A percentile compares a stretch with the other conserved stretches of the same genome.
These are phyloP conservation scores for Fusarium xyrophilum DNA, from an alignment of 2,329 filamentous ascomycete genomes.

Conservation along the genomic window DNA sequence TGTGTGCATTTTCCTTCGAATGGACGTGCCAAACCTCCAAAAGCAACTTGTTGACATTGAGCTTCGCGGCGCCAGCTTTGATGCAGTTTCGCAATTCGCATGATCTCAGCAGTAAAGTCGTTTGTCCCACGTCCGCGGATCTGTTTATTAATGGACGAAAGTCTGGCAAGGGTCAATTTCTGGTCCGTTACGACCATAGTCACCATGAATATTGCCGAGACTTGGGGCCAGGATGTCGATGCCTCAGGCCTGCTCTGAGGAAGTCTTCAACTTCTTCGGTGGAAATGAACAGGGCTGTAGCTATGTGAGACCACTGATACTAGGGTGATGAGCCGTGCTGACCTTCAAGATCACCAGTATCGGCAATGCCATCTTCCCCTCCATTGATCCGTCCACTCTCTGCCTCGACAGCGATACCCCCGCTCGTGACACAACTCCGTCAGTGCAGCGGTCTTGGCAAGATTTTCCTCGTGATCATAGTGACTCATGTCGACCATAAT, in stretches of 20 bases:
- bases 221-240: constrained; percentile 78
- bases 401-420: constrained; percentile 20
- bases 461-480: background rate
- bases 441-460: background rate
- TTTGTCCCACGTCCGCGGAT: constrained; percentile 58
- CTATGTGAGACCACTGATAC: background rate
- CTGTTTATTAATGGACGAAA: constrained; percentile 46
- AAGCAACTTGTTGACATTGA: constrained; percentile 65
- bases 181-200: constrained; percentile 71
- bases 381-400: constrained; percentile 47
- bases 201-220: constrained; percentile 79
- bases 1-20: background rate
- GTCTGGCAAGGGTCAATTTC: constrained; percentile 62
- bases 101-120: constrained; percentile 58
- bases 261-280: constrained; percentile 74
- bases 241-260: constrained; percentile 69
- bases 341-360: constrained; percentile 57
- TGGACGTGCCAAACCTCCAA: constrained; percentile 44
- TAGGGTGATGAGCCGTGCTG: background rate
- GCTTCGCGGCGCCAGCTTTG: constrained; percentile 58
- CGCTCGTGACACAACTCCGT: background rate
- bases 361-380: constrained; percentile 72
- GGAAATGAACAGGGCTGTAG: constrained; percentile 59
- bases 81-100: constrained; percentile 60
- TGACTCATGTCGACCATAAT: constrained; percentile 21